These are phyloP conservation scores for Cercospora citrullina DNA, from an alignment of 2,329 filamentous ascomycete genomes.

Conservation along the genomic window DNA sequence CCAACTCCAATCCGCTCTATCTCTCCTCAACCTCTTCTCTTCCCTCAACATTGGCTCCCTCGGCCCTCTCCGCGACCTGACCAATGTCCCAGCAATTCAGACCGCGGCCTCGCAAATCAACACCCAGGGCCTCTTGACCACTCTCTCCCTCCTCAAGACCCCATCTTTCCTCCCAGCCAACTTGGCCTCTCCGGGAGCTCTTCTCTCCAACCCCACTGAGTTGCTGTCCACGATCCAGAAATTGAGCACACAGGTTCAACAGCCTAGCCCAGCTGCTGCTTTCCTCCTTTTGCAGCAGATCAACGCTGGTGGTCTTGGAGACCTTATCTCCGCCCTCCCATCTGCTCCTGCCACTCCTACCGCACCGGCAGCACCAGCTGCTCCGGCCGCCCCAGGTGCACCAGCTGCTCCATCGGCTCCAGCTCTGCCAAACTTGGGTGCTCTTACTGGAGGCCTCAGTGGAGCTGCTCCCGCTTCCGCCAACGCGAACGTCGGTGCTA, in stretches of 20 bases:
- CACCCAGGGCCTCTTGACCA: slow-evolving; percentile 18
- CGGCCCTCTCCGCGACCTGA: slow-evolving; percentile 16
- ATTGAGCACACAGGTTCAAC: slow-evolving; percentile 2
- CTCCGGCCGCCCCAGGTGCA: neutral
- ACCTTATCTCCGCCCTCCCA: neutral
- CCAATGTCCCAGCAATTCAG: slow-evolving; percentile 20
- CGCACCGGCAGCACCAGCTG: neutral
- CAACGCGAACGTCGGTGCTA: neutral
- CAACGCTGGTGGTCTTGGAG: slow-evolving; percentile 8
- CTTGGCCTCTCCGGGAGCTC: neutral
- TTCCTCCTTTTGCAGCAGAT: slow-evolving; percentile 18
- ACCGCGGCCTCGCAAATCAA: slow-evolving; percentile 16
- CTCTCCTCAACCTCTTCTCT: slow-evolving; percentile 21
- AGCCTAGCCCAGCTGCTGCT: slow-evolving; percentile 12
- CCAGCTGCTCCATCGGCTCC: neutral
- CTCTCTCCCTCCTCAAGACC: slow-evolving; percentile 14
- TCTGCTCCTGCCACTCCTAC: neutral
- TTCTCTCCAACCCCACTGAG: slow-evolving; percentile 16
- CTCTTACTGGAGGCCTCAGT: neutral
- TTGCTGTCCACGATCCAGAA: slow-evolving; percentile 10
- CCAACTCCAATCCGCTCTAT: slow-evolving; percentile 13
- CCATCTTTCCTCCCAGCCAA: slow-evolving; percentile 11
- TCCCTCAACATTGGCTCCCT: slow-evolving; percentile 19
- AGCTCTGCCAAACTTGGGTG: neutral
- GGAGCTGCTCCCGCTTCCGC: neutral